Evolutionary conservation across 2,329 filamentous ascomycete genomes (phyloP), one percentile per base, ranked within the genome.

Genomic region (Pseudocercospora musae): DNA sequence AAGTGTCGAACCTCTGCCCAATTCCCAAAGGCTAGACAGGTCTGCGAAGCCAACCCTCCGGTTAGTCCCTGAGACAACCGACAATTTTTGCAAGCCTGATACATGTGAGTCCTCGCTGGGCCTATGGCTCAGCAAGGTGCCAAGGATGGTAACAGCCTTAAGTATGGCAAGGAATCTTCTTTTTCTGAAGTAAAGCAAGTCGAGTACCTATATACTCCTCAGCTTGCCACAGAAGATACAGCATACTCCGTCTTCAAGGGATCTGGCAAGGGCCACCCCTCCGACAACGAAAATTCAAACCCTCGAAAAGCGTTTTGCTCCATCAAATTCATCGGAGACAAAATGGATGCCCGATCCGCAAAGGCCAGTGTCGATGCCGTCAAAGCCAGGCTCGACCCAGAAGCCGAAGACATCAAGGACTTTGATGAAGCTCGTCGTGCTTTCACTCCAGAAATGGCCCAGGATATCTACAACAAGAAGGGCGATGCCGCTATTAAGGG

Each of bases 391-490:
- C 27, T 58, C 25, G 57, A 58, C 13, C 57, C 18, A 11, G 27
- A 31, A 25, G n/a, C 18, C 31, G 21, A 21, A 13, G 18, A 37
- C 15, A 52, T 58, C 29, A 58, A 42, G 18, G 44, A 52, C 23
- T 59, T 53, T 11, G 46, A 59, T 21, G 13, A 33, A 21, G 57
- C 57, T 25, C 46, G 46, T 40, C 13, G 31, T 29, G 29, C 18
- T 20, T 53, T 52, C 46, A 59, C 57, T 15, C 57, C 57, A 7
- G 57, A 59, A 20, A 59, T 59, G 57, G 57, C 46, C 8, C 27
- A 59, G n/a, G 46, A 59, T 10, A 18, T 53, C 1, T 59, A 59
- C 9, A 13, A 44, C 27, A 53, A 53, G 1, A 59, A 27, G 31
- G 42, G 11, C 9, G n/a, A 31, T n/a, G 6, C 29, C 0, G 21